Base-by-base conservation (phyloP, 805 yeast species). In the Teunomyces funiuensis region DNA sequence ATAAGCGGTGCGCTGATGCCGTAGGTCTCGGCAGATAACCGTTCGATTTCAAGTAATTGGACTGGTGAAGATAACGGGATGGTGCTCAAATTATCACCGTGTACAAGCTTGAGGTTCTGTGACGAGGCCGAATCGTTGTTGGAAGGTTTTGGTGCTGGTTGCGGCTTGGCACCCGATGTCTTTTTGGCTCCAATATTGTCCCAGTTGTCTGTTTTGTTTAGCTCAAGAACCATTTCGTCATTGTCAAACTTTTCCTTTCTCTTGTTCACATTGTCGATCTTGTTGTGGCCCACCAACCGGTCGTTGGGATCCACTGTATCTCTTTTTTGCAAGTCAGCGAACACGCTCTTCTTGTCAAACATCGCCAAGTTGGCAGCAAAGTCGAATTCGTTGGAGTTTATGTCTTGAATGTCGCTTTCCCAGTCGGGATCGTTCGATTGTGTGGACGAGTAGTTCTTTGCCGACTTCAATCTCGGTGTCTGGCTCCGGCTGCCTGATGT, bases 281-380 rank as follows among this genome's bases (percentile, higher is more conserved):
- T 82, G 55, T 89, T 89, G 57, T 83, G 86, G 3, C 88, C 82
- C 5, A 86, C 96, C 34, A 88, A 70, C 50, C 96, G 72, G 31
- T 77, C 71, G 10, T 73, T 67, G 1, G 83, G 82, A 28, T 74
- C 78, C 13, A 79, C 71, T 14, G 69, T 73, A 56, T 89, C 97
- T 40, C 71, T 65, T 46, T 73, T 73, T 38, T 79, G 80, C 54
- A 90, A 75, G 56, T 88, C 88, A 37, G 84, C 85, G 60, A 90
- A 85, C 3, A 89, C 91, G 5, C 82, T 72, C 44, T 73, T 69
- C 60, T 90, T 90, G 60, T 90, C 93, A 55, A 90, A 90, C 70
- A 82, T 80, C 17, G 83, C 83, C 47, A 90, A 71, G 56, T 85
- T 87, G 10, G 87, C 82, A 41, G 80, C 87, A 61, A 90, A 90